Conservation (phyloP, 192 early-diverging fungal genomes). For the Geranomyces michiganensis region DNA sequence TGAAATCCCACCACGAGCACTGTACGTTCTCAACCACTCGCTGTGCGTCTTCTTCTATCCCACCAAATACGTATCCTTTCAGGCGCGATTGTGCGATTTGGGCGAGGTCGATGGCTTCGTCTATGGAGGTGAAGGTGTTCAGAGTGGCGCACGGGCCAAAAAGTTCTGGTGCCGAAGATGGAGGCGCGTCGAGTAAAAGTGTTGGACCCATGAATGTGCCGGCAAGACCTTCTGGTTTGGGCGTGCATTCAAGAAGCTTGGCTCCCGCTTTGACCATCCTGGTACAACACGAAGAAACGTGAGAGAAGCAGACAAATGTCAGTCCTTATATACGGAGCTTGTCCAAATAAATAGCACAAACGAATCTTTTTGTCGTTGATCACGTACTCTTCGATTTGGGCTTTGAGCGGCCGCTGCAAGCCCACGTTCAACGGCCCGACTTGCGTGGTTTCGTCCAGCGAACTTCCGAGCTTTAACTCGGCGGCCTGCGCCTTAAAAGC, state of each 20-base stretch:
- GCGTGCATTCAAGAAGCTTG: background rate
- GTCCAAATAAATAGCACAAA: too few relatives aligned
- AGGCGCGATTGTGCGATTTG: background rate
- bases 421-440: slow-evolving; percentile 2
- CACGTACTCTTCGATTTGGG: background rate
- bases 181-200: background rate
- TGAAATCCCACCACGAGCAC: slow-evolving; percentile 5
- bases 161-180: background rate
- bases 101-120: background rate
- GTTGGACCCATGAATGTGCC: slow-evolving; percentile 8
- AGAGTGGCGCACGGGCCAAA: slow-evolving; percentile 2
- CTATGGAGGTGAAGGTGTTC: background rate
- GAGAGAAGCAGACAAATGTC: too few relatives aligned
- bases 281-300: too few relatives aligned
- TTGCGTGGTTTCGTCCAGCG: background rate
- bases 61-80: slow-evolving; percentile 9
- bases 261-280: background rate
- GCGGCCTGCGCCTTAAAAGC: background rate
- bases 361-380: too few relatives aligned
- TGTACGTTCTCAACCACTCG: background rate
- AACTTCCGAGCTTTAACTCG: background rate
- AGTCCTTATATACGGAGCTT: too few relatives aligned
- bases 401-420: background rate
- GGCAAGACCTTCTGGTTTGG: background rate
- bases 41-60: background rate